Evolutionary conservation across 2,329 filamentous ascomycete species (phyloP), one percentile per base, ranked within the genome.

Genomic region (Rhynchosporium graminicola): DNA sequence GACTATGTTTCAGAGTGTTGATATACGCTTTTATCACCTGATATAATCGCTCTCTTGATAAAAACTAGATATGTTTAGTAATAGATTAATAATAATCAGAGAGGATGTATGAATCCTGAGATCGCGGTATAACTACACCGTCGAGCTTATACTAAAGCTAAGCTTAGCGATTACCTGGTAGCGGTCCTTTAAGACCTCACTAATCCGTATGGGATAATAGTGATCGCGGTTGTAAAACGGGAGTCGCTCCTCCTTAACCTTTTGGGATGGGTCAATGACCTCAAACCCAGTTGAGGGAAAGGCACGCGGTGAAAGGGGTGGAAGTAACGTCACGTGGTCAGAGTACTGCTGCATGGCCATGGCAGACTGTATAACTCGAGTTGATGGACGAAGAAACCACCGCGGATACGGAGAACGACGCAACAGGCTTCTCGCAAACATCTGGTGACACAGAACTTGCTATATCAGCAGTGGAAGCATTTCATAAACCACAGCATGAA

Each of bases 121-220:
- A 70, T 79, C 76, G 33, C 68, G 73, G 50, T 74, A 75, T 0
- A 80, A 73, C 78, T 78, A 80, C 4, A 77, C 65, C 12, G 65
- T 67, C 43, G 65, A 68, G 40, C 60, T 65, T 38, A 59, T 29
- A 46, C 66, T 65, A 57, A 63, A 67, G n/a, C 65, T 63, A 38
- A 68, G 57, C 38, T 68, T 68, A 40, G 56, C 61, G 43, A 65
- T 50, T 50, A 68, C 63, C 33, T 68, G 61, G 33, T 68, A 68
- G 31, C 61, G 57, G n/a, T 62, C 62, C 26, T 67, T 65, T 4
- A 68, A 38, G 20, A 68, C 59, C 31, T 56, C 63, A 31, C 60
- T 63, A 54, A 68, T 64, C 12, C 55, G 56, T 47, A 65, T 61
- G n/a, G 63, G 65, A 57, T 67, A 67, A 61, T 68, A 68, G 48